phyloP scores from a whole-genome alignment of 257 asterid genomes.

The Capsicum baccatum region DNA sequence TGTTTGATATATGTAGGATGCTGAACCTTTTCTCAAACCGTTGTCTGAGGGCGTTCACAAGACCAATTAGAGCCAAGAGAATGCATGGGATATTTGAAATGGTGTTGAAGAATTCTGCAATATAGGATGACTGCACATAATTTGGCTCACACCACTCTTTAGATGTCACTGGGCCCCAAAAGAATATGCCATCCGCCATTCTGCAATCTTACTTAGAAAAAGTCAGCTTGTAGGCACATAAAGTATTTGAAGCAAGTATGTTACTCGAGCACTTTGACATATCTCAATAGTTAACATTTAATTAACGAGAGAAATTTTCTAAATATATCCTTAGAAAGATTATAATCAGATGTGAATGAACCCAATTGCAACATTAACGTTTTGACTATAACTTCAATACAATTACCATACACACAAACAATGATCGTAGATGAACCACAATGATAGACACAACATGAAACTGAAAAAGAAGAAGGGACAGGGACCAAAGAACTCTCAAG shows the following conservation, averaged over 20 bases:
- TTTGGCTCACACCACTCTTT: slow-evolving; percentile 98
- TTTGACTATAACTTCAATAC: neutral
- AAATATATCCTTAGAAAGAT: neutral
- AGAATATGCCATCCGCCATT: slow-evolving; percentile 75
- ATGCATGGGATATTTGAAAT: slow-evolving; percentile 81
- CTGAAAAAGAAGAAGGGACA: neutral
- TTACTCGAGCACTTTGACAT: neutral
- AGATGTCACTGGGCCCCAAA: slow-evolving; percentile 98
- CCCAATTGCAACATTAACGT: neutral
- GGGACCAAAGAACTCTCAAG: neutral
- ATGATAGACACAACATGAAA: neutral
- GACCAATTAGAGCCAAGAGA: slow-evolving; percentile 81
- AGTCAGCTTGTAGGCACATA: neutral
- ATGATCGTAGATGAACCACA: neutral
- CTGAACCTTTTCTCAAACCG: slow-evolving; percentile 92
- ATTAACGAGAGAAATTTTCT: neutral
- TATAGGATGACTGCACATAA: slow-evolving; percentile 81
- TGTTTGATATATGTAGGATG: slow-evolving; percentile 86
- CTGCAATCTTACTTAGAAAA: slow-evolving; percentile 4
- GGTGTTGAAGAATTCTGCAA: slow-evolving; percentile 94
- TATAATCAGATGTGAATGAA: slow-evolving; percentile 7
- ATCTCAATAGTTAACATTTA: neutral
- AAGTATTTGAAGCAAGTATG: neutral
- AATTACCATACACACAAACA: neutral
- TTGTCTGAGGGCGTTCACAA: slow-evolving; percentile 75